Percentiles rank a stretch among this genome's conserved stretches.
Conservation (phyloP, 129 eudicot genomes). For the Heracleum sosnowskyi region DNA sequence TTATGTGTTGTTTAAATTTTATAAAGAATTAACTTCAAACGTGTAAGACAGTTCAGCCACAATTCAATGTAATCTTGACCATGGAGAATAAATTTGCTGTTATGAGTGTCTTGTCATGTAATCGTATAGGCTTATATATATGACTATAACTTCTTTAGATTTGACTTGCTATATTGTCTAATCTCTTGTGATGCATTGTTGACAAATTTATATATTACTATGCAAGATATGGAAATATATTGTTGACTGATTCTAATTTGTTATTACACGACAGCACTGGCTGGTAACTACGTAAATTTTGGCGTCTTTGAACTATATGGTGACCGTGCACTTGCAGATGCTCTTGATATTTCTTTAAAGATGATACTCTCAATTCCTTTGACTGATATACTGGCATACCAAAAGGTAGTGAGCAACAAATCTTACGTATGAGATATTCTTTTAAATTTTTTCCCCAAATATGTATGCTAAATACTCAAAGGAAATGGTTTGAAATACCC, state of each 20-base stretch:
- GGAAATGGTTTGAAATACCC: not conserved
- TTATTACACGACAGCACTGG: slow-evolving; percentile 15
- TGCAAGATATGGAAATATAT: not conserved
- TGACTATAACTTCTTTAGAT: not conserved
- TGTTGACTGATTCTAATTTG: not conserved
- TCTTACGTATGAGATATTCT: not conserved
- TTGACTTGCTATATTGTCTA: not conserved
- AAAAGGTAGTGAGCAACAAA: slow-evolving; percentile 50
- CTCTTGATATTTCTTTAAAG: slow-evolving; percentile 80
- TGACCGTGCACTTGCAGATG: slow-evolving; percentile 97
- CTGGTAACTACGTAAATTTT: slow-evolving; percentile 29
- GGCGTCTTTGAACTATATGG: slow-evolving; percentile 55
- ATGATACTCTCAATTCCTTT: slow-evolving; percentile 88
- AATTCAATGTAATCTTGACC: not conserved
- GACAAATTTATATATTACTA: not conserved
- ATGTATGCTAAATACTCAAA: no score
- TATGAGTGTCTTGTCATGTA: not conserved
- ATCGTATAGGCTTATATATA: not conserved
- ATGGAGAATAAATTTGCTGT: not conserved
- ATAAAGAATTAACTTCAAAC: not conserved
- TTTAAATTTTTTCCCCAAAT: not conserved
- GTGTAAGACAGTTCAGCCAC: not conserved
- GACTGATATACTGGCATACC: slow-evolving; percentile 80
- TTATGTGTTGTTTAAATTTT: not conserved
- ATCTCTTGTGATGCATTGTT: not conserved